Evolutionary conservation across 2,329 filamentous ascomycete species (phyloP), one percentile per base, ranked within the genome.

Genomic region (Aspergillus intermedius): DNA sequence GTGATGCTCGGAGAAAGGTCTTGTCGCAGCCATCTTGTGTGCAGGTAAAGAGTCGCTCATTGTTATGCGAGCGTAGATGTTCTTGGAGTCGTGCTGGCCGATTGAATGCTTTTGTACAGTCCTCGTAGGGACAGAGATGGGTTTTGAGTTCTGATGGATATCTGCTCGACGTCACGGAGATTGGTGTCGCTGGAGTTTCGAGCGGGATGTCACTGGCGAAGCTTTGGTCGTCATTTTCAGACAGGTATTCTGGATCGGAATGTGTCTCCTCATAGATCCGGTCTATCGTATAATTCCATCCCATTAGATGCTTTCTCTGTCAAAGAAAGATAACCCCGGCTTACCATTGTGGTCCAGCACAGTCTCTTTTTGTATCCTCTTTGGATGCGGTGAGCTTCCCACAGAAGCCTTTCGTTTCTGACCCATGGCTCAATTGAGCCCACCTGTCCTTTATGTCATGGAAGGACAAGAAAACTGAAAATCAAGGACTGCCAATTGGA

Each of bases 31-130:
- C 83, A 5, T 77, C 71, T 53, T 85, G 78, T 2, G 77, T 73
- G 62, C 91, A 97, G 35, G 77, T 76, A 67, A 87, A 94, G 0
- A 89, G 83, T 1, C 91, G 82, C 58, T 91, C 87, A 57, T 91
- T 89, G 46, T 82, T 91, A 67, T 97, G 91, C 1, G 87, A 90
- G 54, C 89, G 80, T 21, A 91, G 71, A 62, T 97, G 91, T 50
- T 88, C 83, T 51, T 85, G 77, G 3, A 96, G 77, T 23, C 88
- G 82, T 30, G 86, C 86, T 1, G 89, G 90, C 3, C 91, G 84
- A 66, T 95, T 95, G 75, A 93, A 97, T 5, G 84, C 83, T 71
- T 94, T 94, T 49, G 74, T 71, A 64, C 91, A 97, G 54, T 77
- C 80, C 9, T 84, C 79, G 65, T 82, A 84, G 1, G 85, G 82